Conservation (phyloP, 139 green algal genomes). For the Trebouxia sp. region DNA sequence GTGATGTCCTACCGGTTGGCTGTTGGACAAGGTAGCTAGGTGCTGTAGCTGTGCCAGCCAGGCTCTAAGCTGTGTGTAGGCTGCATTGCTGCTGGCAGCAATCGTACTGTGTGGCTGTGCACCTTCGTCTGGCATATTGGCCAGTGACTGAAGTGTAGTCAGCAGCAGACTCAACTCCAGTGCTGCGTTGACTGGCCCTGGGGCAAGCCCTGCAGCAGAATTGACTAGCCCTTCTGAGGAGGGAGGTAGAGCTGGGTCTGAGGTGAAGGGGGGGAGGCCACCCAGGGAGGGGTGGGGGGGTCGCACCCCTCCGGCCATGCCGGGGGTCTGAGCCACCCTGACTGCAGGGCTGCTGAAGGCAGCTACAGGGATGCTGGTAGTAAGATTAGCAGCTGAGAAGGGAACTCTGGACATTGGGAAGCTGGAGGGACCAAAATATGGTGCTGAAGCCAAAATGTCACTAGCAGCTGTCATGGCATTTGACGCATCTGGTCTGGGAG, state of each 20-base stretch:
- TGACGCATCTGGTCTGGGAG: neutral
- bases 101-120: neutral
- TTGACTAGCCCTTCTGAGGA: neutral
- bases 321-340: neutral
- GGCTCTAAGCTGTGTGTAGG: neutral
- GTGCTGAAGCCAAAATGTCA: neutral
- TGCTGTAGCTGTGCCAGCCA: conserved; percentile 16
- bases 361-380: neutral
- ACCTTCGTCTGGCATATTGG: neutral
- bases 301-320: neutral
- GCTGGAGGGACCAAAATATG: neutral
- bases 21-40: neutral
- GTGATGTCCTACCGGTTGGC: neutral
- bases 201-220: neutral
- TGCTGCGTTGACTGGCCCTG: neutral
- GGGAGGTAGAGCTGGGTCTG: neutral
- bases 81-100: neutral
- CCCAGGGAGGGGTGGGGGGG: neutral
- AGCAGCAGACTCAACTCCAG: conserved; percentile 8
- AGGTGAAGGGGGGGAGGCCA: neutral
- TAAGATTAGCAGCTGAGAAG: neutral
- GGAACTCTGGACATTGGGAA: neutral
- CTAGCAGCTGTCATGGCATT: neutral
- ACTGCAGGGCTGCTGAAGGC: neutral
- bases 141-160: conserved; percentile 11